phyloP scores from a whole-genome alignment of 2,329 filamentous ascomycete genomes.

The Acrodontium crateriforme region DNA sequence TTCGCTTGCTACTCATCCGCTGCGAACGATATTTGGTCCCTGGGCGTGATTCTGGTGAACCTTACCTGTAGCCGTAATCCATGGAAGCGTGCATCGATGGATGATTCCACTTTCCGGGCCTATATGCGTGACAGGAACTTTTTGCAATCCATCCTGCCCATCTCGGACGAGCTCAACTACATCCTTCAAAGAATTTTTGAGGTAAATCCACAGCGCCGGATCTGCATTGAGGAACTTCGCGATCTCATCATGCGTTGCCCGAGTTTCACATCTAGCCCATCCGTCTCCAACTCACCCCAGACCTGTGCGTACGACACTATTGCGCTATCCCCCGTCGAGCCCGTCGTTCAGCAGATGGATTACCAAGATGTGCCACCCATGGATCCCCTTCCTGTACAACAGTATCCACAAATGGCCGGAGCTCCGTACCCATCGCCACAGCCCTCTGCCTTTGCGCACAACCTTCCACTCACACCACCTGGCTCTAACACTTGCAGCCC shows the following conservation, averaged over 20 bases:
- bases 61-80: conserved; percentile 95
- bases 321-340: too few species aligned
- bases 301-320: conserved; percentile 33
- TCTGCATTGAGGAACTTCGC: conserved; percentile 67
- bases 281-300: conserved; percentile 29
- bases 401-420: conserved; percentile 8
- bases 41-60: conserved; percentile 97
- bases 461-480: conserved; percentile 11
- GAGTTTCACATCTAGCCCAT: conserved; percentile 46
- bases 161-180: conserved; percentile 77
- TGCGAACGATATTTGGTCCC: conserved; percentile 92
- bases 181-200: conserved; percentile 84
- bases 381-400: conserved; percentile 16
- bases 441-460: conserved; percentile 1
- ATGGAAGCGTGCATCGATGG: conserved; percentile 89
- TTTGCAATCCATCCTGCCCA: conserved; percentile 78
- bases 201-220: conserved; percentile 67
- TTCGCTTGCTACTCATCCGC: conserved; percentile 74
- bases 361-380: conserved; percentile 17
- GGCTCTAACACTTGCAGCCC: conserved; percentile 15
- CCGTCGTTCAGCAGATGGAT: too few species aligned
- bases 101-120: conserved; percentile 90
- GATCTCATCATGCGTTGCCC: conserved; percentile 63
- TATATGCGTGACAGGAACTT: conserved; percentile 78
- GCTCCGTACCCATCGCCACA: background rate